Percentiles rank a stretch among this genome's conserved stretches.
phyloP scores from a whole-genome alignment of 1,284 basidiomycete species.

The Leccinum fuscescens region DNA sequence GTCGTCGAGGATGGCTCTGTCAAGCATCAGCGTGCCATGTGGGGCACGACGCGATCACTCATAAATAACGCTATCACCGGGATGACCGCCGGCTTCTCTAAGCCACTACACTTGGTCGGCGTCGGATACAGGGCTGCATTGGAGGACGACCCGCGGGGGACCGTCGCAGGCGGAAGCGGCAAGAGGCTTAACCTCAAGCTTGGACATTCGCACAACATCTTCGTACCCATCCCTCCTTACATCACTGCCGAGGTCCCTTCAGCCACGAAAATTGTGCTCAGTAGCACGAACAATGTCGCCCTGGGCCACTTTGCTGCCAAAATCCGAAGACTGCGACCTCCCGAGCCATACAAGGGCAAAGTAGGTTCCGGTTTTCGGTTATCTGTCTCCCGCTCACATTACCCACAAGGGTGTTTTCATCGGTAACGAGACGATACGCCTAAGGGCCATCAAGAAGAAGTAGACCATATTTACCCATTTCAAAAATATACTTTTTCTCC shows the following conservation, averaged over 20 bases:
- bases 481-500: constrained; percentile 6
- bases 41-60: constrained; percentile 91
- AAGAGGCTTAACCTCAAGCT: constrained; percentile 84
- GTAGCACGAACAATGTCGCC: constrained; percentile 72
- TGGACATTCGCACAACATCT: constrained; percentile 87
- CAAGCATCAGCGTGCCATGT: constrained; percentile 83
- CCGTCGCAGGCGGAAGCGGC: constrained; percentile 54
- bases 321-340: constrained; percentile 81
- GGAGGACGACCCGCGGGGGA: constrained; percentile 80
- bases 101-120: constrained; percentile 87
- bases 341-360: constrained; percentile 98
- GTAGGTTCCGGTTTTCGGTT: constrained; percentile 44
- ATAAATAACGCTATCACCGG: constrained; percentile 89
- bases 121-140: constrained; percentile 91
- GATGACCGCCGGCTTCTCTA: constrained; percentile 84
- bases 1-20: constrained; percentile 67
- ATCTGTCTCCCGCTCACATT: constrained; percentile 10
- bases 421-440: constrained; percentile 82
- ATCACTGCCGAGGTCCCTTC: constrained; percentile 75
- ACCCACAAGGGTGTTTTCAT: constrained; percentile 82
- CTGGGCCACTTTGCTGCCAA: constrained; percentile 88
- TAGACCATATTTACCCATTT: constrained; percentile 42
- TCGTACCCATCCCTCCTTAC: constrained; percentile 76
- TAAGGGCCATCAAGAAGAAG: constrained; percentile 95
- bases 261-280: constrained; percentile 68